Evolutionary conservation across 2,329 filamentous ascomycete genomes (phyloP).

Genomic region (Fusarium sterilihyphosum): DNA sequence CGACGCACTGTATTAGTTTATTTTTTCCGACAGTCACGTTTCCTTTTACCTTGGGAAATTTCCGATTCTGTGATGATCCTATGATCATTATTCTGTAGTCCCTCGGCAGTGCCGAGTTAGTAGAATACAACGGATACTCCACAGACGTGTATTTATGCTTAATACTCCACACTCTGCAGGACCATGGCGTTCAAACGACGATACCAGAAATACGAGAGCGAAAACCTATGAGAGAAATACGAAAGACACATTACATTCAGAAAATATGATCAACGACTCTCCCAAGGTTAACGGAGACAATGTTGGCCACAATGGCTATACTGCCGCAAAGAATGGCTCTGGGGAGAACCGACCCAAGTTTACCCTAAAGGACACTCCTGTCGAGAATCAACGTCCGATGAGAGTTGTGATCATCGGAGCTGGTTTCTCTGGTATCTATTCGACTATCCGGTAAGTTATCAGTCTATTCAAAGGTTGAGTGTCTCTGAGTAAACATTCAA

Average conservation of each 20-base stretch:
- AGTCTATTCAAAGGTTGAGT: accelerated
- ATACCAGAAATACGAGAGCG: background rate
- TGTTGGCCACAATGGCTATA: background rate
- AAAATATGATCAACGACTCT: background rate
- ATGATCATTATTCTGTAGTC: background rate
- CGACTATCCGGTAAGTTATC: background rate
- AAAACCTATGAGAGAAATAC: background rate
- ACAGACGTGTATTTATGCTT: background rate
- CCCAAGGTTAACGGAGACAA: accelerated
- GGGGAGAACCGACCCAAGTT: background rate
- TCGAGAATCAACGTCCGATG: background rate
- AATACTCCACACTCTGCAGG: background rate
- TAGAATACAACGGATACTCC: background rate
- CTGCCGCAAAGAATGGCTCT: background rate
- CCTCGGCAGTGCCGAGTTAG: background rate
- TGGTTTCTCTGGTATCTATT: background rate
- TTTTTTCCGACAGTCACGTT: accelerated
- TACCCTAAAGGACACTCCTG: background rate
- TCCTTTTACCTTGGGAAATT: background rate
- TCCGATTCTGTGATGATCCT: background rate
- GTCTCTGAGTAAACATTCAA: background rate
- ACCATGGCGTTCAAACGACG: background rate
- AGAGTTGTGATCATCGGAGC: background rate
- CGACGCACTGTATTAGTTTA: background rate
- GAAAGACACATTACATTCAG: accelerated